Evolutionary conservation across 352 stramenopile genomes (phyloP), one percentile per base, ranked within the genome.

Genomic region (Pythium brachiatum): DNA sequence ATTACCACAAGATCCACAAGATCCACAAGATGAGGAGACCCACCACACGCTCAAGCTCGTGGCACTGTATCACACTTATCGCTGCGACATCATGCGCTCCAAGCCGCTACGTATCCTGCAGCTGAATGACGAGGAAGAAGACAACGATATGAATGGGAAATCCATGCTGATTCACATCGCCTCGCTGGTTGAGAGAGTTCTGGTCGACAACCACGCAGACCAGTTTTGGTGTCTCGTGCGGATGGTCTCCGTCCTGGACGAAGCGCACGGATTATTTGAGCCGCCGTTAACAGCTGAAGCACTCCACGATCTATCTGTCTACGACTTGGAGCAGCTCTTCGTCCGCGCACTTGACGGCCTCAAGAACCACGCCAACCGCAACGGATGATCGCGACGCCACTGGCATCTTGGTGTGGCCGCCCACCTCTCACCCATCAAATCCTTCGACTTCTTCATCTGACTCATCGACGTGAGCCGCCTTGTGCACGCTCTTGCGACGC

Each of bases 161-260:
- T 16, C 31, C 29, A 34, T 34, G 12, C 21, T 68, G 5, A 29
- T 53, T 9, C 13, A 38, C 18, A 21, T 72, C 3, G 65, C 43
- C 2, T 11, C 34, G 12, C 31, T 64, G 3, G 27, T 68, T 6
- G 44, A 65, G 20, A 57, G 36, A 9, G 64, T 76, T 3, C 44
- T 76, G 23, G 12, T 36, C 1, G 53, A 54, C 21, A 60, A 66
- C 13, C 67, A 76, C 25, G 53, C 68, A 6, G 78, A 90, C 48
- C 79, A 81, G 27, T 94, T 92, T 47, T 94, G 85, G 85, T 88
- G 83, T 58, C 78, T 86, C 25, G 58, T 71, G n/a, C 69, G 76
- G 23, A 64, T 91, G 36, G 47, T 92, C 12, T 75, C 88, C 47
- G 50, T 88, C 15, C 76, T 92, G 18, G 64, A 83, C 31, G 74